These are phyloP conservation scores for Phytophthora constricta DNA, from an alignment of 352 stramenopile species.

Conservation along the genomic window DNA sequence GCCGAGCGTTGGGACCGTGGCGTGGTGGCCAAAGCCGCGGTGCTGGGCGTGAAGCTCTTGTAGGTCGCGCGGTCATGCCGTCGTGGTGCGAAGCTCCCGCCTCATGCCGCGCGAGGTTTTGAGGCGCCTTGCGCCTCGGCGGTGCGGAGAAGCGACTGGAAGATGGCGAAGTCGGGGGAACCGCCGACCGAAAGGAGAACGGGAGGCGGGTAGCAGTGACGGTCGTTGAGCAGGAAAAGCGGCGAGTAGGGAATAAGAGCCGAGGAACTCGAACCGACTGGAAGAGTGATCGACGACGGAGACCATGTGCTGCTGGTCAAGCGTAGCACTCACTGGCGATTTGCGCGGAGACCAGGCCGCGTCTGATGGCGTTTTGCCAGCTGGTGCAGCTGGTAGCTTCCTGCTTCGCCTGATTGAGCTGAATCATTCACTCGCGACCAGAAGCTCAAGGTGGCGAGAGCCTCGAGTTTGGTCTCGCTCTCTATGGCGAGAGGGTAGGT, in stretches of 20 bases:
- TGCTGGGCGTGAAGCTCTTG: slow-evolving; percentile 26
- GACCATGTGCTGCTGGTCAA: background rate
- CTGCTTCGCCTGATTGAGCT: background rate
- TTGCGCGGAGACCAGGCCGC: background rate
- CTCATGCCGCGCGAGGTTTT: slow-evolving; percentile 37
- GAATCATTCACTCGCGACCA: background rate
- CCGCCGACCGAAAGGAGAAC: background rate
- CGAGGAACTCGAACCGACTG: background rate
- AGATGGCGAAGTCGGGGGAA: slow-evolving; percentile 21
- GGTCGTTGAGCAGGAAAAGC: background rate
- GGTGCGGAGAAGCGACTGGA: slow-evolving; percentile 25
- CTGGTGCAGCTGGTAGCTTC: background rate
- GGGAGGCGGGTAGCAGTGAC: background rate
- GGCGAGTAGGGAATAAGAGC: background rate
- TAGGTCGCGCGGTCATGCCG: slow-evolving; percentile 33
- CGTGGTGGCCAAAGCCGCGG: background rate
- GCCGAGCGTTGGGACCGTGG: background rate
- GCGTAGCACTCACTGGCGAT: background rate
- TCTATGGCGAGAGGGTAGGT: background rate
- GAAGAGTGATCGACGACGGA: background rate
- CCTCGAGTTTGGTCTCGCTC: too few species aligned
- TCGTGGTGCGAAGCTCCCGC: slow-evolving; percentile 30
- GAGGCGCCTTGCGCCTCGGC: slow-evolving; percentile 25
- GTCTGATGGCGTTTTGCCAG: background rate
- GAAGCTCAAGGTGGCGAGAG: background rate